These are phyloP conservation scores for Elaphomyces granulatus DNA, from an alignment of 495 filamentous ascomycete genomes.

Conservation along the genomic window DNA sequence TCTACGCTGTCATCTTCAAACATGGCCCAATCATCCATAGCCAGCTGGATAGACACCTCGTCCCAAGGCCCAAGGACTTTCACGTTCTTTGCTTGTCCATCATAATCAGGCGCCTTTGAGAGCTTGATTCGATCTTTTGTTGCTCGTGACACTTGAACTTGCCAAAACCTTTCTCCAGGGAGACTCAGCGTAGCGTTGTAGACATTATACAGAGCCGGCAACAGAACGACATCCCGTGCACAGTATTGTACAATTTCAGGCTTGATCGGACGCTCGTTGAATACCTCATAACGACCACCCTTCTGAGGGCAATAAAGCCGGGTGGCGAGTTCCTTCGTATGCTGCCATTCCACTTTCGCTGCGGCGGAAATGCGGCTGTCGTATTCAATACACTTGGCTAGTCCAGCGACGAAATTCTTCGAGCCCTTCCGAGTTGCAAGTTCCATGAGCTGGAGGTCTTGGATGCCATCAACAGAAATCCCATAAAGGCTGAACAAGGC, in stretches of 20 bases:
- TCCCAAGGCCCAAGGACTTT: no score
- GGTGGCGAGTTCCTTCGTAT: constrained; percentile 26
- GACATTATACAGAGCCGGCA: constrained; percentile 21
- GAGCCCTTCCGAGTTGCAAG: constrained; percentile 19
- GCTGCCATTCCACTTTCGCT: constrained; percentile 19
- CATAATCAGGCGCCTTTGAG: not conserved
- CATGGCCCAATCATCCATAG: no score
- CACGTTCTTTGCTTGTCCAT: no score
- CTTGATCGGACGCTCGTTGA: constrained; percentile 32
- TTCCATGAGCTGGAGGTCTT: constrained; percentile 46
- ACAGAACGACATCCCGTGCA: constrained; percentile 29
- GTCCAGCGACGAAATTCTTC: constrained; percentile 19
- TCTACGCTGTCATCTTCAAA: no score
- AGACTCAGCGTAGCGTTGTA: constrained; percentile 16
- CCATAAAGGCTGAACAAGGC: constrained; percentile 34
- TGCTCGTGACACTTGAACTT: constrained; percentile 12
- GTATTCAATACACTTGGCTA: constrained; percentile 32
- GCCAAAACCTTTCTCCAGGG: no score
- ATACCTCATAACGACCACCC: constrained; percentile 35
- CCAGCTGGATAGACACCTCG: no score
- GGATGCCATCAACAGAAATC: constrained; percentile 19
- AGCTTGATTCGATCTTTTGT: constrained; percentile 12
- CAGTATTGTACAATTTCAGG: constrained; percentile 33
- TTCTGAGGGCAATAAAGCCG: constrained; percentile 23
- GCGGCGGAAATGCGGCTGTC: constrained; percentile 12